phyloP scores from a whole-genome alignment of 2,329 filamentous ascomycete genomes.

The Ophiostoma himal-ulmi region DNA sequence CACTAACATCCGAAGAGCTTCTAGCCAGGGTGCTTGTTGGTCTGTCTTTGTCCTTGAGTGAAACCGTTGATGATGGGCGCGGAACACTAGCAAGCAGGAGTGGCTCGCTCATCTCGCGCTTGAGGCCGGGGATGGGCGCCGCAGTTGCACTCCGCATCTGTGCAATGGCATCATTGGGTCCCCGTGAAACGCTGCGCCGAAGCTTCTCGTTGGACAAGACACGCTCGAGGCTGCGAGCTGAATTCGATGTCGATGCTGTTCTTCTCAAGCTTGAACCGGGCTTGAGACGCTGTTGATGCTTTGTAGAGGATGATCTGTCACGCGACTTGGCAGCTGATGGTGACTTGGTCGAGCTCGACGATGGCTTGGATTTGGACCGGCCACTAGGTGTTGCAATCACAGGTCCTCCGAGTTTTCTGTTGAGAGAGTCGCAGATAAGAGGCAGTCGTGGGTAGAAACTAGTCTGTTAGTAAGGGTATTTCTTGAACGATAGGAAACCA shows the following conservation, averaged over 20 bases:
- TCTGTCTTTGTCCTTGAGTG: constrained; percentile 40
- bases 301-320: constrained; percentile 26
- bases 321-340: constrained; percentile 14
- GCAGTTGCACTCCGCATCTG: constrained; percentile 65
- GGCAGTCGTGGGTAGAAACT: constrained; percentile 68
- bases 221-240: constrained; percentile 50
- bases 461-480: constrained; percentile 33
- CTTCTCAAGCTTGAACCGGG: constrained; percentile 4
- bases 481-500: background rate
- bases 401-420: constrained; percentile 70
- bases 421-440: constrained; percentile 62
- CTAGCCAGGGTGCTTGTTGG: constrained; percentile 35
- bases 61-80: constrained; percentile 30
- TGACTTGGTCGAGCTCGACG: constrained; percentile 32
- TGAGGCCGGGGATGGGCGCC: constrained; percentile 54
- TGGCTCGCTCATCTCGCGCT: constrained; percentile 62
- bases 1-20: constrained; percentile 30
- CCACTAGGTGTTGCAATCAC: constrained; percentile 48
- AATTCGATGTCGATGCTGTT: constrained; percentile 41
- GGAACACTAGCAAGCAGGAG: constrained; percentile 40
- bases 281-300: background rate
- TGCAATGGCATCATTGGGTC: constrained; percentile 53
- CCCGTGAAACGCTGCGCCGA: constrained; percentile 51
- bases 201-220: constrained; percentile 56
- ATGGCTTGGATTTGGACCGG: constrained; percentile 37